A percentile compares a stretch with the other conserved stretches of the same genome.
These are phyloP conservation scores for Rhododendron henanense DNA, from an alignment of 148 eudicot species.

Conservation along the genomic window DNA sequence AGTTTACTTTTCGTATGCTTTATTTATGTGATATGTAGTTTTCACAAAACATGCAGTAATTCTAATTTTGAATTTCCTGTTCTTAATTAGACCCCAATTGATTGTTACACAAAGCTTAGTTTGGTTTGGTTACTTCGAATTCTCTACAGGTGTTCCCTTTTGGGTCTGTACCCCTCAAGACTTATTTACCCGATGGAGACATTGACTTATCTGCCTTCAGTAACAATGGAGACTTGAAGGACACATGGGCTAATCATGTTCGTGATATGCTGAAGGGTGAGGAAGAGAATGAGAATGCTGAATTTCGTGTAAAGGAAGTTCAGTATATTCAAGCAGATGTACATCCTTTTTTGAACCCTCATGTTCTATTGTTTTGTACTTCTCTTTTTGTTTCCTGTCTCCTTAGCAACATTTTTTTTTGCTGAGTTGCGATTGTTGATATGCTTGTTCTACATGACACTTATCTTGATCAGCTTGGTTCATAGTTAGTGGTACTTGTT, in stretches of 20 bases:
- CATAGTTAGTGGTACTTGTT: neutral
- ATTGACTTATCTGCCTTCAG: conserved; percentile 79
- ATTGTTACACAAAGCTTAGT: neutral
- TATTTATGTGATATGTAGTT: neutral
- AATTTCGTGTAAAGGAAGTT: conserved; percentile 82
- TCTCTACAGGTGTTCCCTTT: conserved; percentile 68
- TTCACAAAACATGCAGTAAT: neutral
- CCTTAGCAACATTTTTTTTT: neutral
- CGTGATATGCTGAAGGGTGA: conserved; percentile 64
- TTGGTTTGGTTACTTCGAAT: conserved; percentile 8
- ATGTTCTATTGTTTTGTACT: neutral
- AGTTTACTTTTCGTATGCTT: neutral
- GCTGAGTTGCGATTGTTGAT: neutral
- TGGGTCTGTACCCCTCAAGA: conserved; percentile 94
- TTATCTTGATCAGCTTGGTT: neutral
- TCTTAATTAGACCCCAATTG: neutral
- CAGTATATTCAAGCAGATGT: conserved; percentile 95
- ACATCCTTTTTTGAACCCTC: conserved; percentile 22
- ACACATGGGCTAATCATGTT: conserved; percentile 71
- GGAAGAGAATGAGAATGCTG: conserved; percentile 72
- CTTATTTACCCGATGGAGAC: conserved; percentile 95
- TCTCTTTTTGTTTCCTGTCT: neutral
- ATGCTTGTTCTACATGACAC: neutral
- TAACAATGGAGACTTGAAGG: conserved; percentile 50
- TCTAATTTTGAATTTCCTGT: neutral